Base-by-base conservation (phyloP, 768 basidiomycete species). In the Auricularia sp. region DNA sequence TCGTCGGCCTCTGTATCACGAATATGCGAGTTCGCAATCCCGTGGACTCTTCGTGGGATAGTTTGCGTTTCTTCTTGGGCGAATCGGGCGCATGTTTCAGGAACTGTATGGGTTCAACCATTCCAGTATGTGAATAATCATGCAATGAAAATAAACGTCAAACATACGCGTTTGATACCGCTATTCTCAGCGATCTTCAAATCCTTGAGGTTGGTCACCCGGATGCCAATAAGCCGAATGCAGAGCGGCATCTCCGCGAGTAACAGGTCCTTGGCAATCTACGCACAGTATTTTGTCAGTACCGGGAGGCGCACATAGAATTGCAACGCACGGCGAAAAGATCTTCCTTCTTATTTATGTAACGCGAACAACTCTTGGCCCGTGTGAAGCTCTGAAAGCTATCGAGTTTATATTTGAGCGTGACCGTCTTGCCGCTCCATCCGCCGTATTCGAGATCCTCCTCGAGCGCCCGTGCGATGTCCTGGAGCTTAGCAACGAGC, bases 371-470 rank as follows among this genome's bases (percentile, higher is more conserved):
- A 1, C 92, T 91, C 72, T 87, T 88, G 3, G 94, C 90, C 36
- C 94, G 85, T 16, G 91, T 92, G 70, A 88, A 88, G 0, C 91
- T 87, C 79, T 96, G 85, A 73, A 87, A 98, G 1, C 87, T 93
- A 71, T 95, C 88, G 39, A 92, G 81, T 77, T 99, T 99, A 73
- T 87, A 94, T 73, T 96, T 97, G 61, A 98, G 80, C 0, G 92
- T 96, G 36, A 98, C 80, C 0, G 93, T 97, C 68, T 87, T 84
- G 7, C 93, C 96, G 6, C 85, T 82, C 87, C 93, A 99, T 36
- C 90, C 87, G 56, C 80, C 80, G n/a, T 81, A 74, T 34, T 79
- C 76, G 84, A 98, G 87, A 71, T 97, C 94, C 53, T 81, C 80
- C 70, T 85, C 90, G 12, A 99, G 83, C 69, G 93, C 89, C 1